Evolutionary conservation across 2,329 filamentous ascomycete genomes (phyloP), one percentile per base, ranked within the genome.

Genomic region (Colletotrichum sp.): DNA sequence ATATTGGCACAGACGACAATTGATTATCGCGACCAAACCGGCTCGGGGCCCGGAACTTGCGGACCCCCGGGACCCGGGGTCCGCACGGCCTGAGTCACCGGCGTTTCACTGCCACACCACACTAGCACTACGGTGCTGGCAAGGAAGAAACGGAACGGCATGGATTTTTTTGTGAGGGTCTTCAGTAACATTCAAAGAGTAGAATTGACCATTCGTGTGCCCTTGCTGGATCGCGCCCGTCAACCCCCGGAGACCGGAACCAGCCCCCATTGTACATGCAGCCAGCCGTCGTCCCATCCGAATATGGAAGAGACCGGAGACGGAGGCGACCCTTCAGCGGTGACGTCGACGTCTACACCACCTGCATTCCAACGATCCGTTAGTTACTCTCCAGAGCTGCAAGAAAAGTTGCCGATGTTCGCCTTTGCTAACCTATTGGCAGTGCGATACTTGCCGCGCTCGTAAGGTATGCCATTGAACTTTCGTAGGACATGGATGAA

Each of bases 311-410:
- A 48, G 10, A 48, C 43, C 13, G 43, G 0, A 22, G n/a, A 22
- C 3, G 43, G n/a, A 13, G 1, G 10, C 2, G 43, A 48, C 0
- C 43, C 43, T 2, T 1, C 2, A 2, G 43, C 1, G 43, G 10
- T 8, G 43, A 22, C n/a, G 43, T 52, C n/a, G 1, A 48, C 3
- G 1, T 52, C 43, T 22, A 22, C 6, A 13, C 5, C 39, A n/a
- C 0, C 18, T n/a, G 1, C 18, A 2, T n/a, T 48, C 18, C 39
- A 48, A n/a, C 39, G 39, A 48, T 48, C 39, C n/a, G 39, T 48
- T 12, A 3, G 39, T 43, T 0, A 3, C 9, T 43, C 8, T n/a
- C 2, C 18, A 43, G 1, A 5, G 8, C 1, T n/a, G 18, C 39
- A 2, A 0, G 39, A 9, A 4, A 18, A 5, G 16, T 18, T 10